Base-by-base conservation (phyloP, 2,329 filamentous ascomycete species). In the Trichoderma koningii region DNA sequence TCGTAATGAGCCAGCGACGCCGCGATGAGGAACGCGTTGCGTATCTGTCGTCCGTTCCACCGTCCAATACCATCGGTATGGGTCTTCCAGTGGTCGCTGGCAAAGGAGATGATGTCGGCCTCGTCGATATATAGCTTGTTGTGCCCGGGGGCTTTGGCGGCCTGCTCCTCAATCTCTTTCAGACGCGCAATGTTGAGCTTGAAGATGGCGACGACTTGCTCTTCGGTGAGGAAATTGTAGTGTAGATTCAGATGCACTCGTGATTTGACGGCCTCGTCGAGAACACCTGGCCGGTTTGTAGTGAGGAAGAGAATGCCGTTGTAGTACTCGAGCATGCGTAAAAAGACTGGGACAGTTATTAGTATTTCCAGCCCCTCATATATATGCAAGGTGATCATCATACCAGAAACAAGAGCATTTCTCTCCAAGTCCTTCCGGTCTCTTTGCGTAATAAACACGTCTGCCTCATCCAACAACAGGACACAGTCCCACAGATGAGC, bases 221-320 rank as follows among this genome's bases (percentile, higher is more conserved):
- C 44, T n/a, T 63, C 51, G 0, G 34, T 52, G 30, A 44, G 26
- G 42, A 48, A 48, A 30, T 63, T 55, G 64, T 77, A 77, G 44
- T 74, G 72, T 3, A 77, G 68, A 3, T 73, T 69, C 7, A 77
- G 66, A 41, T 76, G 72, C 59, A 76, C 76, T 5, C 75, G 72
- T 1, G 75, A 77, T 62, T 75, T 75, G 70, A 77, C 76, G 10
- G 74, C 75, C 56, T 75, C 74, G 57, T 78, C 76, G 17, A 78
- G 75, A 1, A 70, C 71, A 2, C 69, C 73, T 0, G 77, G 73
- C 0, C 76, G 72, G 56, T 78, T 78, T 7, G 72, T 73, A 0
- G 75, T 77, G 1, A 77, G 69, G 41, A 78, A 73, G 0, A 78
- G 59, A 21, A 78, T 77, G 17, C 76, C 74, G 10, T 70, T 69